Base-by-base conservation (phyloP, 2,329 filamentous ascomycete species). In the Epicoccum nigrum region DNA sequence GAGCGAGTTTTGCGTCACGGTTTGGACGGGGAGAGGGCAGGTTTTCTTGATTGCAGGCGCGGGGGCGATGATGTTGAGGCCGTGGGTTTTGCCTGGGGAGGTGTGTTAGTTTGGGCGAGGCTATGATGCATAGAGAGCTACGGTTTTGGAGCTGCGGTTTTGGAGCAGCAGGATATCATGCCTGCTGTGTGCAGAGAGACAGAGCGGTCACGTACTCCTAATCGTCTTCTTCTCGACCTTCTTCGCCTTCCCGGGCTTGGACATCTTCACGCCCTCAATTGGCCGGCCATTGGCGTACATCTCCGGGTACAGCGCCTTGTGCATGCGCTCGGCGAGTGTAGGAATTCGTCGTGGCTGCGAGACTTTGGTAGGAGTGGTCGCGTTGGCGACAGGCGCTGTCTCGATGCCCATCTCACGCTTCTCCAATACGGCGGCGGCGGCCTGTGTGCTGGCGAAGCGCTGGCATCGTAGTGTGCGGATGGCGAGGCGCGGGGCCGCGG, bases 1-100 rank as follows among this genome's bases (percentile, higher is more conserved):
- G 67, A 96, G 82, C 76, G 96, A 90, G 48, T 83, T 76, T 43
- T 81, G 72, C 62, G 86, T 86, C 64, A 96, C 80, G 51, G 82
- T 74, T 30, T 80, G 79, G 66, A 97, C 77, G 17, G 92, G 87
- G 66, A 92, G 81, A 50, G 85, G 83, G 74, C 82, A 83, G 49
- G 76, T 74, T 50, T 79, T 75, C 50, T 79, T 77, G 42, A 83
- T 75, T 8, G 85, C 83, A 27, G 82, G 80, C 11, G 83, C 32
- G 4, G 53, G 80, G 4, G 82, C 81, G 63, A 75, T 71, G 59
- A 77, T 69, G 58, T 84, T 78, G 54, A 78, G 76, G 62, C 79
- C 80, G 32, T 37, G 54, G 28, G 43, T 30, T 15, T 52, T 52
- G 49, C 47, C 49, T 43, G 34, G 37, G 15, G 37, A n/a, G 13